Evolutionary conservation across 2,329 filamentous ascomycete species (phyloP).

Genomic region (Beauveria sp.): DNA sequence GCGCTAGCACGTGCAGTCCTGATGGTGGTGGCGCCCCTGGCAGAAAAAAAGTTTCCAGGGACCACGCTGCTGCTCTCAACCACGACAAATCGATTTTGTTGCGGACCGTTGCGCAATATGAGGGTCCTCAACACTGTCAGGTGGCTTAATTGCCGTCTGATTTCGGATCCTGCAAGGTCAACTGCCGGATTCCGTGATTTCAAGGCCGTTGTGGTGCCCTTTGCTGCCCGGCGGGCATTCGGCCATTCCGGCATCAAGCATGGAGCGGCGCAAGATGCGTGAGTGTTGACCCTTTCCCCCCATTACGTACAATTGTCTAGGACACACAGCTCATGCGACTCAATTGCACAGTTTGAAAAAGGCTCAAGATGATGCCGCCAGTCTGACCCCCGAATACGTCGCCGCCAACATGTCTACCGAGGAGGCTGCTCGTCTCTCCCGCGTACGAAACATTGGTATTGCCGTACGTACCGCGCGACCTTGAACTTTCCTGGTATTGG

Average conservation of each 20-base stretch:
- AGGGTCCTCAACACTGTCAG: conserved; percentile 31
- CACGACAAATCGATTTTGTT: conserved; percentile 3
- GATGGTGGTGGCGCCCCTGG: not conserved
- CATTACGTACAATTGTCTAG: not conserved
- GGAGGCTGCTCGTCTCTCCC: conserved; percentile 69
- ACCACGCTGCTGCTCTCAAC: not conserved
- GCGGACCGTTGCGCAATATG: conserved; percentile 22
- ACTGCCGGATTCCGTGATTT: conserved; percentile 21
- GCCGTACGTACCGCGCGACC: conserved; percentile 52
- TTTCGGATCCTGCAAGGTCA: conserved; percentile 22
- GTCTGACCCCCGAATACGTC: conserved; percentile 51
- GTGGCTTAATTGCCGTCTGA: conserved; percentile 34
- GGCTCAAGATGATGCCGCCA: conserved; percentile 44
- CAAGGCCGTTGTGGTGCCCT: conserved; percentile 18
- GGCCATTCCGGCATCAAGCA: conserved; percentile 23
- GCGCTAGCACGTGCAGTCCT: conserved; percentile 2
- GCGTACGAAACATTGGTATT: conserved; percentile 95
- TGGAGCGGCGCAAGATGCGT: conserved; percentile 36
- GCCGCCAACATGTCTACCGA: conserved; percentile 73
- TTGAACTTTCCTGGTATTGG: not conserved
- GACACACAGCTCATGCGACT: not conserved
- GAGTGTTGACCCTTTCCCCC: conserved; percentile 13
- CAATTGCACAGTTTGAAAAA: conserved; percentile 35
- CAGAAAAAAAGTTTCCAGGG: conserved; percentile 12
- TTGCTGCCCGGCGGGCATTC: conserved; percentile 24